A percentile compares a stretch with the other conserved stretches of the same genome.
These are phyloP conservation scores for Fallopia convolvulus DNA, from an alignment of 148 eudicot species.

Conservation along the genomic window DNA sequence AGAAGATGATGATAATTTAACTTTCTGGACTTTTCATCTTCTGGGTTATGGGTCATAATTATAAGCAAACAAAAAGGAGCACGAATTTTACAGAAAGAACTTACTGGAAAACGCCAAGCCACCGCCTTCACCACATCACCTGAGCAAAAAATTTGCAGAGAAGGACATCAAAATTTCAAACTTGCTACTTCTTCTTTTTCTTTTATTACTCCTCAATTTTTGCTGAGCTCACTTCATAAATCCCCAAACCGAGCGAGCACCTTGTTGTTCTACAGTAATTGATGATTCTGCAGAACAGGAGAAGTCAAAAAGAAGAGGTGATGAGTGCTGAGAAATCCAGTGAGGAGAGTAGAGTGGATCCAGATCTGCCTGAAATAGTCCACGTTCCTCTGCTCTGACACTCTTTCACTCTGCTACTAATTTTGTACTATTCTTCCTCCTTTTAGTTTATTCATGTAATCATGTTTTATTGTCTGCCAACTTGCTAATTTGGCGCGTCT, in stretches of 20 bases:
- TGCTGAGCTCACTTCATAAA: conserved; percentile 6
- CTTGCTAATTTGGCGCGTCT: background rate
- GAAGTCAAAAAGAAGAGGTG: background rate
- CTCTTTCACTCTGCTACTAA: conserved; percentile 8
- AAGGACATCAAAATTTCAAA: background rate
- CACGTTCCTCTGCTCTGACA: conserved; percentile 14
- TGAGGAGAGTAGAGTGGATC: conserved; percentile 6
- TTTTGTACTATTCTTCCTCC: background rate
- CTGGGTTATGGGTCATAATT: background rate
- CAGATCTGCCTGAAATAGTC: conserved; percentile 12
- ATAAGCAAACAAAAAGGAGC: background rate
- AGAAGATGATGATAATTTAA: background rate
- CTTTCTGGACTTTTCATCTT: background rate
- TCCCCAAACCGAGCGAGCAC: background rate
- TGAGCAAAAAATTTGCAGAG: background rate
- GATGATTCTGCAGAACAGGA: background rate
- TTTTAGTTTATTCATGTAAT: conserved; percentile 4
- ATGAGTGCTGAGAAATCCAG: background rate
- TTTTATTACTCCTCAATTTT: background rate
- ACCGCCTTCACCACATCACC: conserved; percentile 5
- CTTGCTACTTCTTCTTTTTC: background rate
- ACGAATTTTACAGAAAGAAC: background rate
- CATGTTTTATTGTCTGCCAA: conserved; percentile 9
- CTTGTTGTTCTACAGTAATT: too few relatives aligned
- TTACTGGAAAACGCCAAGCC: background rate